Base-by-base conservation (phyloP, 225 moss, liverwort and hornwort genomes). In the Rhytidiadelphus loreus region DNA sequence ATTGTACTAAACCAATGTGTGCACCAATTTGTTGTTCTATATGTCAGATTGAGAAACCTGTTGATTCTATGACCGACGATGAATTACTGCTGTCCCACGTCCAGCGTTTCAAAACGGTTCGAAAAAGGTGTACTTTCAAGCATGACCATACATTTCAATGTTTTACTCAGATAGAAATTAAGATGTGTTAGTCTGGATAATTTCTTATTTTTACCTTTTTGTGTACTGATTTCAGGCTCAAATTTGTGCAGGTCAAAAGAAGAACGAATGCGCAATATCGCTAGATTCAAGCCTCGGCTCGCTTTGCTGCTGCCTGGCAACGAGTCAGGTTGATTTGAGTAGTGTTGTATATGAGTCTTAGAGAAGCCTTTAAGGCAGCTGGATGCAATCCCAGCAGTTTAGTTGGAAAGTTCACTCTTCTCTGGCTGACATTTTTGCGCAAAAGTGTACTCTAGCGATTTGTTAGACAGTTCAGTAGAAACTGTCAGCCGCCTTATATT, bases 251-350 rank as follows among this genome's bases (percentile, higher is more conserved):
- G 97, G 87, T 95, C 92, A 46, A 93, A 94, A 89, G 96, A 95
- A 86, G 92, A 94, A 83, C 93, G 97, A 68, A 89, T 88, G 90
- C 93, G 92, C 53, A 92, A 92, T 84, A 96, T 97, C 77, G 95
- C 95, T 77, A 95, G 97, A 91, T 97, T 97, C 76, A 97, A 94
- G 84, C 96, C 95, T 81, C 93, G 97, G 50, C 95, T 97, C 66
- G 96, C 96, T 56, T 92, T 97, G 89, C 90, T 97, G 60, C 88
- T 97, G 58, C 97, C 97, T 30, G 86, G 92, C 79, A 93, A 92
- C 83, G 97, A 97, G 87, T 88, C 94, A 43, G 90, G 93, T 87
- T 94, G 88, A 94, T 77, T 77, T 78, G 65, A 83, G 29, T 43
- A 81, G 68, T 76, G 87, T 56, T 89, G 73, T 89, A 81, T 80